Base-by-base conservation (phyloP, 1,139 yeast species). In the Zygosaccharomyces pseudobailii region DNA sequence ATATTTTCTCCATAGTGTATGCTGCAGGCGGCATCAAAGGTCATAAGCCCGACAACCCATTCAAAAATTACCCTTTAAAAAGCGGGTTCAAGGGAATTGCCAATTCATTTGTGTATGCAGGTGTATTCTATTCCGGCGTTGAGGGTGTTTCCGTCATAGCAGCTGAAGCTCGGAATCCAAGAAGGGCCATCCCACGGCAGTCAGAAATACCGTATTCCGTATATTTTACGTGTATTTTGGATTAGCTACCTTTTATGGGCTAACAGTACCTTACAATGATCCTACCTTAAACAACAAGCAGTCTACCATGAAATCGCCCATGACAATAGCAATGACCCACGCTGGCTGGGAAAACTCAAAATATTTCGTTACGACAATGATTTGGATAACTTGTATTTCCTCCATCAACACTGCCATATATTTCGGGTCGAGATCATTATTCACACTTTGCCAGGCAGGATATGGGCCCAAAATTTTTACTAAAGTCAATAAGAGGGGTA, bases 41-140 rank as follows among this genome's bases (percentile, higher is more conserved):
- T 13, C 71, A 68, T 32, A 71, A 70, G 27, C 83, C 81, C 4
- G 74, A 62, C 34, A 70, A 72, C 50, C 74, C 74, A 3, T 79
- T 78, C 59, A 78, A 79, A 1, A 71, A 77, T 50, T 72, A 70
- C 47, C 84, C 85, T 1, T 55, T 71, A 39, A 65, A 69, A n/a
- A 59, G 71, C 47, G 87, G 87, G 0, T 80, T 83, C 61, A 73
- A 76, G 52, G 87, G 89, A 43, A 80, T 84, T 39, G 89, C 84
- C 10, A 75, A 71, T 46, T 82, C 86, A 2, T 82, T 85, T 59
- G 86, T 84, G 7, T 83, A 79, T 66, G 83, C 87, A 42, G 79
- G 80, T 61, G 81, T 79, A 3, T 79, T 77, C 50, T 78, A 77
- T 52, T 69, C 79, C 3, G 84, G 85, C 40, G 75, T 79, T 17